Evolutionary conservation across 75 land plant genomes (phyloP).

Genomic region (Ceratopteris richardii): DNA sequence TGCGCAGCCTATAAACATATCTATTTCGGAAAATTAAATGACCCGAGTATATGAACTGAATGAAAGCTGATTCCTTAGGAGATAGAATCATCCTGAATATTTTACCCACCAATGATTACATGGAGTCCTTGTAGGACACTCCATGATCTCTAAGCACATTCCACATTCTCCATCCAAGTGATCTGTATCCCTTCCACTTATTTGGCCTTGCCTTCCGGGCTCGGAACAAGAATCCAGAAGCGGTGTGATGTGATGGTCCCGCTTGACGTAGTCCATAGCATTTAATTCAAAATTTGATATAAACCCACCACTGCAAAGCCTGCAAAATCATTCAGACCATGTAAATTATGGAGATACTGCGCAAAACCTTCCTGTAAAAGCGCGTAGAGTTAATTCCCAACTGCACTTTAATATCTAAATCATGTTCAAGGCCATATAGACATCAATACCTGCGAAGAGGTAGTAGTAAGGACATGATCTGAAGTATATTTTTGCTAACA

Average conservation of each 20-base stretch:
- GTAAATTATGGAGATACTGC: too few species aligned
- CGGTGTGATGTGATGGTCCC: slow-evolving; percentile 1
- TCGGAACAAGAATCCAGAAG: not conserved
- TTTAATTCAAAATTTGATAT: slow-evolving; percentile 26
- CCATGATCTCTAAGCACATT: slow-evolving; percentile 40
- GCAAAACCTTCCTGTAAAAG: too few species aligned
- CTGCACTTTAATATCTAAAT: too few species aligned
- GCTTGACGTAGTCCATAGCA: slow-evolving; percentile 13
- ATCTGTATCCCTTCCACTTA: slow-evolving; percentile 4
- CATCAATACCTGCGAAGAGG: slow-evolving; percentile 34
- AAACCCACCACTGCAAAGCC: slow-evolving; percentile 48
- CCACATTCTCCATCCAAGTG: slow-evolving; percentile 32
- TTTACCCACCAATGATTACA: slow-evolving; percentile 38
- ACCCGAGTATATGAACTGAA: too few species aligned
- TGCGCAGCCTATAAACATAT: too few species aligned
- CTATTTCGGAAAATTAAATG: too few species aligned
- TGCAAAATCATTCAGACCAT: too few species aligned
- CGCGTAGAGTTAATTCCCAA: too few species aligned
- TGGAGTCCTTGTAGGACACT: slow-evolving; percentile 33
- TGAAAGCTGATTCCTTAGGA: too few species aligned
- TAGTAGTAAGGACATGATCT: slow-evolving; percentile 42
- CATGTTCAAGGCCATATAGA: not conserved
- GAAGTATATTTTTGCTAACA: slow-evolving; percentile 43
- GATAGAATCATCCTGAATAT: too few species aligned
- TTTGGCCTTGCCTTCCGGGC: not conserved